Evolutionary conservation across 83 land plant species (phyloP).

Genomic region (Picea abies): DNA sequence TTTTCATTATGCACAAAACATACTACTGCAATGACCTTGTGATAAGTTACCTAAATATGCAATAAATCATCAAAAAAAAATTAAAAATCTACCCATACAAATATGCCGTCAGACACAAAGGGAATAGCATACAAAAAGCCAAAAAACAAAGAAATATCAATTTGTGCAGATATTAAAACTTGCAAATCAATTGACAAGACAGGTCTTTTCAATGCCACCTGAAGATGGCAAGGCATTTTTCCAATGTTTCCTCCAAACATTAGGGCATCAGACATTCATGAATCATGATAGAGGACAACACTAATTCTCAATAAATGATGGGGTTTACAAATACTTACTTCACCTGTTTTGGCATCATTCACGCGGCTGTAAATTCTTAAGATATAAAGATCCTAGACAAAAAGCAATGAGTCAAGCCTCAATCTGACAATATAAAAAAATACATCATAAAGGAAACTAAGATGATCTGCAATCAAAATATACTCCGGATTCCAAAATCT

Average conservation of each 20-base stretch:
- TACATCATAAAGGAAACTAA: not conserved
- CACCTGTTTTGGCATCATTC: slow-evolving; percentile 85
- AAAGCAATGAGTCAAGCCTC: slow-evolving; percentile 13
- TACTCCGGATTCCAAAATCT: not conserved
- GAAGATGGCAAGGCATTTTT: not conserved
- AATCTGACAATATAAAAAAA: not conserved
- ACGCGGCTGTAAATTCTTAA: slow-evolving; percentile 74
- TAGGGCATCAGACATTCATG: not conserved
- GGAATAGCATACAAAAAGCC: not conserved
- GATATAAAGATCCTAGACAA: slow-evolving; percentile 74
- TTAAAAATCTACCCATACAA: slow-evolving; percentile 6
- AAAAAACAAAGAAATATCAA: not conserved
- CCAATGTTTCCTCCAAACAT: not conserved
- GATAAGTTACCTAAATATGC: not conserved
- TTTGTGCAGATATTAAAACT: not conserved
- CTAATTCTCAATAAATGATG: not conserved
- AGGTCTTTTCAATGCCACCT: not conserved
- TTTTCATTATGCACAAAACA: not conserved
- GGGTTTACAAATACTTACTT: slow-evolving; percentile 54
- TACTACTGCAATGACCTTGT: not conserved
- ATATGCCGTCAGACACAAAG: not conserved
- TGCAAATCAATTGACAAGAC: not conserved
- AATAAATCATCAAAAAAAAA: not conserved
- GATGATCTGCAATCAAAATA: not conserved
- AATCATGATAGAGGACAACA: not conserved